Evolutionary conservation across 2,329 filamentous ascomycete genomes (phyloP), one percentile per base, ranked within the genome.

Genomic region (Fusarium falciforme): DNA sequence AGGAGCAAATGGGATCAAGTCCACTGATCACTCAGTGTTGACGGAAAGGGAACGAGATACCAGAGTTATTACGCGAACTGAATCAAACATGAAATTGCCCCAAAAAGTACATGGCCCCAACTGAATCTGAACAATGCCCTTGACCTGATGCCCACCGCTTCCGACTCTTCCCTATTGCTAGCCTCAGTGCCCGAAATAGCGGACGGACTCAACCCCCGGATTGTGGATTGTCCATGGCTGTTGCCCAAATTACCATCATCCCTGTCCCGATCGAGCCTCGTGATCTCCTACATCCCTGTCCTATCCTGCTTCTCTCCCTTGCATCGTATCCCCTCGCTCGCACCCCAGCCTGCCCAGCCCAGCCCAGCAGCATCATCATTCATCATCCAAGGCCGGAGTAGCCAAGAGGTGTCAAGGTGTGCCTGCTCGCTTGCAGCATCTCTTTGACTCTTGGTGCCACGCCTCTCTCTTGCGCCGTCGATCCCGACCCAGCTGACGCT

Each of bases 1-100:
- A 66, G 64, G 71, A 72, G 69, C 70, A 74, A 72, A 64, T 70
- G 70, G 75, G 70, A 77, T 74, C 71, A 25, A 77, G 75, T 78
- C 76, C 75, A 73, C 76, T 78, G 76, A 77, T 68, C 68, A 76
- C 63, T 77, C 75, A 77, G 76, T 78, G 76, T 76, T 16, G 76
- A 78, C 70, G 75, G 75, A 67, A 76, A 73, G 66, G 76, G 75
- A 75, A 75, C 54, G 76, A 78, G 71, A 77, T 78, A 77, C 71
- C 73, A 77, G 52, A n/a, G 71, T 67, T 67, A 76, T 67, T 76
- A 33, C 58, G 66, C 72, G 61, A 66, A 68, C 66, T 71, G 44
- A 74, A 73, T 68, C 49, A 66, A 69, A 70, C 66, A 67, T 72
- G 63, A 64, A 63, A 76, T 68, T 73, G 64, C 63, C 63, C 57